phyloP scores from a whole-genome alignment of 1,284 basidiomycete species.

The Pseudozyma pruni region DNA sequence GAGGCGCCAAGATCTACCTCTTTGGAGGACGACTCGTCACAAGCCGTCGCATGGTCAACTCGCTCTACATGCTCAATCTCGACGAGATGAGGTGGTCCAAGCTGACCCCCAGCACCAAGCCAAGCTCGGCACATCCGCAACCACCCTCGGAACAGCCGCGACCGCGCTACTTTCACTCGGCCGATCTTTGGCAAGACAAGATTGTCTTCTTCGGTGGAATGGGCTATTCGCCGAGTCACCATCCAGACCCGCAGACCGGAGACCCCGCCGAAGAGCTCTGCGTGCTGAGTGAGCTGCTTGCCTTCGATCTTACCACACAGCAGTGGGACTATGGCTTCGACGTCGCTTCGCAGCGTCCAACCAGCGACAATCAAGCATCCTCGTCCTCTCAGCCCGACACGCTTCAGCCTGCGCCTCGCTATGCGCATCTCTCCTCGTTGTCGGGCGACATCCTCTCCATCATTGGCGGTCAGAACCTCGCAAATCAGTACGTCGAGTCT shows the following conservation, averaged over 20 bases:
- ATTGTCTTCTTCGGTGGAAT: conserved; percentile 63
- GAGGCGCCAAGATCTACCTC: conserved; percentile 46
- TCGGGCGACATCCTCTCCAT: conserved; percentile 75
- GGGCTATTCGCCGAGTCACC: conserved; percentile 50
- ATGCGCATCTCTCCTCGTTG: conserved; percentile 60
- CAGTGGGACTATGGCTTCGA: conserved; percentile 56
- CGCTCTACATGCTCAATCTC: conserved; percentile 58
- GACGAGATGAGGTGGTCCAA: conserved; percentile 52
- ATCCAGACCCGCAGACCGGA: conserved; percentile 3
- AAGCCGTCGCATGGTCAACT: conserved; percentile 59
- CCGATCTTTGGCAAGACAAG: conserved; percentile 60
- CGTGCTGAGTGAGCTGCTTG: conserved; percentile 60
- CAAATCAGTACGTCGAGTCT: conserved; percentile 70
- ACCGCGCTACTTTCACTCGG: conserved; percentile 63
- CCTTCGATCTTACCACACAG: conserved; percentile 53
- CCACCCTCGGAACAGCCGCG: conserved; percentile 32
- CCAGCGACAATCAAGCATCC: conserved; percentile 5
- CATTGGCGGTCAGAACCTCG: conserved; percentile 87
- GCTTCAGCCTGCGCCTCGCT: conserved; percentile 47
- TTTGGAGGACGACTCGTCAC: conserved; percentile 63
- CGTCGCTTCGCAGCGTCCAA: conserved; percentile 10
- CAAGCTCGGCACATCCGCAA: not conserved
- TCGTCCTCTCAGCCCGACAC: conserved; percentile 14
- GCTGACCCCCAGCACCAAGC: conserved; percentile 19
- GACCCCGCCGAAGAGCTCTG: conserved; percentile 44